phyloP scores from a whole-genome alignment of 2,329 filamentous ascomycete genomes.

The Apiospora malaysiana region DNA sequence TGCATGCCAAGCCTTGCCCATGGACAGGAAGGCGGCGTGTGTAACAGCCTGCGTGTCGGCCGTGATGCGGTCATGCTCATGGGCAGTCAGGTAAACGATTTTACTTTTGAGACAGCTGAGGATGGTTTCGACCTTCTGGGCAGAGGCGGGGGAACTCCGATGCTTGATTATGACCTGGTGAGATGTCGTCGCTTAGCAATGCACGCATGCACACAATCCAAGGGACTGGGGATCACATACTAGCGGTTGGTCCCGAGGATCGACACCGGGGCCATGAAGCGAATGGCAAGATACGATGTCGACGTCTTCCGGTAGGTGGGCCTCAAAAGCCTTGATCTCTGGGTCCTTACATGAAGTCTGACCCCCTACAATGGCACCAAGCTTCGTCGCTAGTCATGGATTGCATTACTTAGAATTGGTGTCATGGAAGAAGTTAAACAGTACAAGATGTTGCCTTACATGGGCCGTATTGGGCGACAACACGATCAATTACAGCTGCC shows the following conservation, averaged over 20 bases:
- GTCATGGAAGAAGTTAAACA: slow-evolving; percentile 28
- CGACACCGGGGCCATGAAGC: slow-evolving; percentile 89
- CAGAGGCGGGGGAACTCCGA: slow-evolving; percentile 77
- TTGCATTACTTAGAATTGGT: slow-evolving; percentile 17
- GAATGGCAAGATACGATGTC: slow-evolving; percentile 97
- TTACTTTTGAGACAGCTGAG: slow-evolving; percentile 85
- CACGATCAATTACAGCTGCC: slow-evolving; percentile 84
- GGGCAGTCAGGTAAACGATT: slow-evolving; percentile 84
- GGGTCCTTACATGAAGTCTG: slow-evolving; percentile 99
- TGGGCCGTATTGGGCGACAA: slow-evolving; percentile 88
- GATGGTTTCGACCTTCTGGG: slow-evolving; percentile 79
- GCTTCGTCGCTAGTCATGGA: slow-evolving; percentile 76
- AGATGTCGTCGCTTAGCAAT: slow-evolving; percentile 3
- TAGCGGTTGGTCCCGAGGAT: slow-evolving; percentile 86
- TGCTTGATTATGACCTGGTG: slow-evolving; percentile 82
- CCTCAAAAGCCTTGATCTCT: slow-evolving; percentile 92
- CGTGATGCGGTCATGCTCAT: slow-evolving; percentile 93
- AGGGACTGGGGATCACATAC: slow-evolving; percentile 53
- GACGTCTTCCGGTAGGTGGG: slow-evolving; percentile 84
- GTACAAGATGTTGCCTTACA: slow-evolving; percentile 65
- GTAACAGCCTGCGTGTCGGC: slow-evolving; percentile 98
- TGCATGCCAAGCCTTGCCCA: slow-evolving; percentile 97
- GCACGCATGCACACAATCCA: neutral
- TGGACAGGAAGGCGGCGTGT: slow-evolving; percentile 93
- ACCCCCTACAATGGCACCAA: slow-evolving; percentile 93